Evolutionary conservation across 2,329 filamentous ascomycete species (phyloP).

Genomic region (Trichoderma lentiforme): DNA sequence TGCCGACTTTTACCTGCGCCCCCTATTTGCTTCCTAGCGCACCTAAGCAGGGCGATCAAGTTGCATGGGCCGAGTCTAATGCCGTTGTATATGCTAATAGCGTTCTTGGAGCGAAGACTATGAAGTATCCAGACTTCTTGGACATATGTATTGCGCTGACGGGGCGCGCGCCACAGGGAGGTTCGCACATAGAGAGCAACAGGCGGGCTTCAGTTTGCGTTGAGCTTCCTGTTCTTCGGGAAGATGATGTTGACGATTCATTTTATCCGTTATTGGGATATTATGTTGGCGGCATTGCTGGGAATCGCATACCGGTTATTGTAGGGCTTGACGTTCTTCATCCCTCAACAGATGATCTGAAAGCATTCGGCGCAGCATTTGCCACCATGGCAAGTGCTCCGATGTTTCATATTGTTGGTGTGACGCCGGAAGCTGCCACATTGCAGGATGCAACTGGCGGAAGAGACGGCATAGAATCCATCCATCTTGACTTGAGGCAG

Average conservation of each 20-base stretch:
- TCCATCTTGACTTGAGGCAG: neutral
- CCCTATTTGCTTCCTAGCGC: constrained; percentile 38
- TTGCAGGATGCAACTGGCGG: constrained; percentile 10
- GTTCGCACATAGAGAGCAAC: constrained; percentile 42
- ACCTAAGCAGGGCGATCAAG: constrained; percentile 34
- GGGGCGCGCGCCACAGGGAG: constrained; percentile 47
- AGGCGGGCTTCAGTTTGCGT: constrained; percentile 39
- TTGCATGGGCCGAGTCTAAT: constrained; percentile 45
- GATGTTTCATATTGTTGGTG: constrained; percentile 42
- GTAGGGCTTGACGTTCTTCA: constrained; percentile 30
- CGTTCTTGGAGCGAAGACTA: constrained; percentile 41
- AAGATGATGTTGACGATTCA: constrained; percentile 33
- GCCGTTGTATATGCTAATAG: constrained; percentile 46
- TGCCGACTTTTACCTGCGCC: constrained; percentile 42
- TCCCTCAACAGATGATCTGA: constrained; percentile 33
- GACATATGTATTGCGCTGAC: constrained; percentile 43
- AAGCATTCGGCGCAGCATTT: constrained; percentile 44
- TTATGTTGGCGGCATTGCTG: constrained; percentile 30
- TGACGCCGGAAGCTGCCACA: constrained; percentile 37
- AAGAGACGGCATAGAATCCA: neutral
- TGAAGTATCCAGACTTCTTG: constrained; percentile 45
- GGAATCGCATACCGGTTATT: constrained; percentile 34
- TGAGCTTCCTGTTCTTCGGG: neutral
- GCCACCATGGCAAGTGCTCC: constrained; percentile 40
- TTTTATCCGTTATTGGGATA: constrained; percentile 41